Base-by-base conservation (phyloP, 169 alveolate genomes). In the Cryptosporidium tyzzeri region DNA sequence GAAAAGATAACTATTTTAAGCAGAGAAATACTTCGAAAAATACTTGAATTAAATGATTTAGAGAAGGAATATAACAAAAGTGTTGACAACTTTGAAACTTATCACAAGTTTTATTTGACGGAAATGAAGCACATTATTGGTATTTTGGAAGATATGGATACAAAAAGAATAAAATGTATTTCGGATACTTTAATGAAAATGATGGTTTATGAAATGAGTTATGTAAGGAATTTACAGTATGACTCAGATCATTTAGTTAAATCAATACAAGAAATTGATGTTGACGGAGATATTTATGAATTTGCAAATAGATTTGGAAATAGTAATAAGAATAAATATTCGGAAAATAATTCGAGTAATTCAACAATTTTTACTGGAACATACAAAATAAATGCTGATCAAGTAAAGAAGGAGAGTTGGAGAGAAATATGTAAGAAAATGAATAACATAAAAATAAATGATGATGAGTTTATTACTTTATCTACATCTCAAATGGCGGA, bases 151-250 rank as follows among this genome's bases (percentile, higher is more conserved):
- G 86, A 70, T 48, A 85, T 85, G 92, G 92, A 85, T 45, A 65
- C 51, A 18, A 85, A 85, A 51, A 41, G 92, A 41, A 65, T 71
- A 29, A 61, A 65, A 35, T 85, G 92, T 70, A 33, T 85, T 8
- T 59, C 51, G 35, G 92, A 85, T 31, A 41, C 74, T 33, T 74
- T 85, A 16, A 85, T 71, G 92, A 85, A 85, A 29, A 29, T 67
- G 65, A 61, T 85, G 70, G 73, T 85, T 59, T 85, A 69, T 50
- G 92, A 85, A 21, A 69, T 69, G 92, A 74, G 86, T 58, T 85
- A 74, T 33, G 55, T 85, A 10, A 37, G 86, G 26, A 85, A 85
- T 85, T 44, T 85, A 41, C 86, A 85, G 41, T 85, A 85, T 53
- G 92, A 85, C 50, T 69, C 73, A 9, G 73, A 85, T 33, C 67